Base-by-base conservation (phyloP, 2,329 filamentous ascomycete genomes). In the Orbilia javanica region DNA sequence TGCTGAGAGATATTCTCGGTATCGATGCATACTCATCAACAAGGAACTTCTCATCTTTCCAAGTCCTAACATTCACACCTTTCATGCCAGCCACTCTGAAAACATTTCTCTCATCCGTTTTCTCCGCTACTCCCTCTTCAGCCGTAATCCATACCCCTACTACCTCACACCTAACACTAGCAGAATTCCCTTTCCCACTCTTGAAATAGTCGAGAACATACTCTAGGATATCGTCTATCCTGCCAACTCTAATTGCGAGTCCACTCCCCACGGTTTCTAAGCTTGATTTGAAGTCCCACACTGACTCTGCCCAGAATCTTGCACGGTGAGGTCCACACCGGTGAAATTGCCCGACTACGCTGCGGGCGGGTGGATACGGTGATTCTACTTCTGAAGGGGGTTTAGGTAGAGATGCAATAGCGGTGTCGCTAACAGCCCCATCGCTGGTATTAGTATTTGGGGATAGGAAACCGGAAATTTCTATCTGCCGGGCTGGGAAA, bases 41-140 rank as follows among this genome's bases (percentile, higher is more conserved):
- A 76, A 90, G 90, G 80, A 92, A 94, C 82, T 94, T 95, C 83
- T 94, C 92, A 81, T 95, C 92, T 0, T 84, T 83, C 89, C 90
- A 94, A 0, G 90, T 74, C 82, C 88, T 88, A 82, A 93, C 92
- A 0, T 89, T 86, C 3, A 90, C 85, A 0, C 85, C 86, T 2
- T 86, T 84, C 11, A 86, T 83, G 22, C 87, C 84, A 69, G 91
- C 90, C 0, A 89, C 82, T 0, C 84, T 82, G 29, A 86, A 85
- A 1, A 93, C 85, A 0, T 85, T 85, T 22, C 85, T 83, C 80
- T 93, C 90, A 67, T 94, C 91, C 3, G 84, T 83, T 72, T 88
- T 87, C 82, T 95, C 92, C 80, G 95, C 92, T 1, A 86, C 86
- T 0, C 90, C 89, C 67, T 92, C 89, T 73, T 94, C 91, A 4